phyloP scores from a whole-genome alignment of 2,329 filamentous ascomycete genomes.

The Alternaria sp. region DNA sequence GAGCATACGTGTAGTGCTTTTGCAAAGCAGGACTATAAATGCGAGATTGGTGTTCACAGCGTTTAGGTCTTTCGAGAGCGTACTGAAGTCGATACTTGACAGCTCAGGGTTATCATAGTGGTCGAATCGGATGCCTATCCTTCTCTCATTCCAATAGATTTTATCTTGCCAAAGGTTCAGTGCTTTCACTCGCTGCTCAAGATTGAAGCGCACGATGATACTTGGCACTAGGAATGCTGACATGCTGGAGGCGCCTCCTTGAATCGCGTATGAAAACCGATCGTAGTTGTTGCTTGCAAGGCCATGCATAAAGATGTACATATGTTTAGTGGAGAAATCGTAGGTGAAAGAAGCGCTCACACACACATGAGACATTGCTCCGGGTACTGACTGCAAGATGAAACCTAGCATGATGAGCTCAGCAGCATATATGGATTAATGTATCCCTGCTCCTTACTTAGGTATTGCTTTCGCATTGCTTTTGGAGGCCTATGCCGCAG shows the following conservation, averaged over 20 bases:
- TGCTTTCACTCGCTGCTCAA: constrained; percentile 1
- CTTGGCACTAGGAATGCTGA: constrained; percentile 22
- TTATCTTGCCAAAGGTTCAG: constrained; percentile 13
- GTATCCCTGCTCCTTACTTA: background rate
- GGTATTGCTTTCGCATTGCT: background rate
- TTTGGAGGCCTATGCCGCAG: background rate
- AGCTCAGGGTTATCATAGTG: constrained; percentile 1
- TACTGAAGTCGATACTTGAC: constrained; percentile 15
- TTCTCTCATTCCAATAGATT: constrained; percentile 17
- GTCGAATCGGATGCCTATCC: constrained; percentile 18
- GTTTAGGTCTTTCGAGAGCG: constrained; percentile 18
- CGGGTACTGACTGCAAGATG: constrained; percentile 15
- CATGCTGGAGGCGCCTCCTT: background rate
- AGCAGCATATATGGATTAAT: background rate
- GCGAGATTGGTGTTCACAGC: constrained; percentile 17
- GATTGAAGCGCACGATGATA: constrained; percentile 17
- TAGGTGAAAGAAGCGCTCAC: constrained; percentile 29
- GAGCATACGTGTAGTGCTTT: constrained; percentile 12
- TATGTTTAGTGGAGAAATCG: constrained; percentile 22
- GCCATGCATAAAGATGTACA: constrained; percentile 30
- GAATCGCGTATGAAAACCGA: background rate
- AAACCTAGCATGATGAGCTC: background rate
- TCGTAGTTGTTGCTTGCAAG: constrained; percentile 7
- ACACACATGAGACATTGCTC: background rate
- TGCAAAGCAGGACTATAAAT: constrained; percentile 10